Conservation (phyloP, 805 yeast species). For the Cyberlindnera xishuangbannaensis region DNA sequence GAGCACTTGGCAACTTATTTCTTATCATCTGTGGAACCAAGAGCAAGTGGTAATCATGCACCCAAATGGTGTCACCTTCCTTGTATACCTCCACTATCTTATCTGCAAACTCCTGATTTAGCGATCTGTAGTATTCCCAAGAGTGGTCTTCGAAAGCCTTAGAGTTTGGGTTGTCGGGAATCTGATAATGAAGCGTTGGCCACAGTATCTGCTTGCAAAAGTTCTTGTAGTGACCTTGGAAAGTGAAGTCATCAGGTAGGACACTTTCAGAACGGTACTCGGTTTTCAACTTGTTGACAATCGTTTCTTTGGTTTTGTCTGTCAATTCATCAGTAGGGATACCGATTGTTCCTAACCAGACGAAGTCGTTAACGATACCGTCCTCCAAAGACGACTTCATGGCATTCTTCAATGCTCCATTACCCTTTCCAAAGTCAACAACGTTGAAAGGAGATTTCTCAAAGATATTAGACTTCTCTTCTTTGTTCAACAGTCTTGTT, state of each 20-base stretch:
- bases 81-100: conserved; percentile 61
- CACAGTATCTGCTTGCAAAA: conserved; percentile 93
- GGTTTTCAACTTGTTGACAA: conserved; percentile 38
- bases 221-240: conserved; percentile 85
- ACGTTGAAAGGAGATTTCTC: conserved; percentile 66
- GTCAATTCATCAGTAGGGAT: conserved; percentile 86
- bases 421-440: conserved; percentile 66
- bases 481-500: conserved; percentile 46
- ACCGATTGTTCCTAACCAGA: conserved; percentile 90
- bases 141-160: conserved; percentile 95
- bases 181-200: conserved; percentile 93
- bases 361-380: conserved; percentile 30
- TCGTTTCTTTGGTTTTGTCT: conserved; percentile 43
- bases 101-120: conserved; percentile 80
- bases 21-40: conserved; percentile 83
- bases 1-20: conserved; percentile 67
- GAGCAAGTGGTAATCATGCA: conserved; percentile 89
- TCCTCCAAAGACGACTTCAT: conserved; percentile 49
- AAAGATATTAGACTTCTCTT: conserved; percentile 34
- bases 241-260: conserved; percentile 68
- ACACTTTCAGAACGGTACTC: conserved; percentile 61
- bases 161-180: conserved; percentile 90
- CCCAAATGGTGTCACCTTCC: conserved; percentile 79
- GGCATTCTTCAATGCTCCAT: conserved; percentile 86
- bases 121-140: conserved; percentile 73